Evolutionary conservation across 352 stramenopile species (phyloP), one percentile per base, ranked within the genome.

Genomic region (Globisporangium parvum): DNA sequence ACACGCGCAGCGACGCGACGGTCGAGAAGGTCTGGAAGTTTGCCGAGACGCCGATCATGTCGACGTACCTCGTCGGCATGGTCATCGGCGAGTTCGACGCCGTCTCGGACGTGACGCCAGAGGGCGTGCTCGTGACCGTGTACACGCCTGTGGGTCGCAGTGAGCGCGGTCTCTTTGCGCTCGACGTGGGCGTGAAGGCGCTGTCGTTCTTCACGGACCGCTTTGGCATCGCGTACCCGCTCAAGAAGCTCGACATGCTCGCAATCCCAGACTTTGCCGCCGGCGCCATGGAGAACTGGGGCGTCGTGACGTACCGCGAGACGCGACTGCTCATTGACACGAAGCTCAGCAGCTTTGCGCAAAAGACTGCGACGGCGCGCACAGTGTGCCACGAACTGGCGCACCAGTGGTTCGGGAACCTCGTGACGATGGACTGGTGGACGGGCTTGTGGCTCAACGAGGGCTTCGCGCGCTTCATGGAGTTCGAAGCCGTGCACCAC

Each of bases 371-470:
- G 62, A 73, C 98, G 11, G 96, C 93, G 28, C 91, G 88, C 8
- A 95, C 98, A 0, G 96, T 99, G 20, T 97, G 89, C 41, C 97
- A 99, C 68, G 97, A 99, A 70, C 71, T 99, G 1, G 96, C 96
- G 4, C 97, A 99, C 75, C 95, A 98, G 59, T 90, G 78, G 81
- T 98, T 98, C 58, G 95, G 96, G 41, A 99, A 99, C 67, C 79
- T 99, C 3, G 97, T 99, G 28, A 99, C 97, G 26, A 99, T 99
- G 96, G 81, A 92, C 6, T 99, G 96, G 77, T 98, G 92, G 91
- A 94, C 90, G 10, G 88, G 90, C 24, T 73, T 98, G 4, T 98
- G 92, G 92, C 78, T 99, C 9, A 99, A 99, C 73, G 97, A 99
- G 70, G 96, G 96, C 9, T 99, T 99, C 67, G 97, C 96, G 14